Evolutionary conservation across 371 early-diverging fungal genomes (phyloP), one percentile per base, ranked within the genome.

Genomic region (Entomophthora muscae): DNA sequence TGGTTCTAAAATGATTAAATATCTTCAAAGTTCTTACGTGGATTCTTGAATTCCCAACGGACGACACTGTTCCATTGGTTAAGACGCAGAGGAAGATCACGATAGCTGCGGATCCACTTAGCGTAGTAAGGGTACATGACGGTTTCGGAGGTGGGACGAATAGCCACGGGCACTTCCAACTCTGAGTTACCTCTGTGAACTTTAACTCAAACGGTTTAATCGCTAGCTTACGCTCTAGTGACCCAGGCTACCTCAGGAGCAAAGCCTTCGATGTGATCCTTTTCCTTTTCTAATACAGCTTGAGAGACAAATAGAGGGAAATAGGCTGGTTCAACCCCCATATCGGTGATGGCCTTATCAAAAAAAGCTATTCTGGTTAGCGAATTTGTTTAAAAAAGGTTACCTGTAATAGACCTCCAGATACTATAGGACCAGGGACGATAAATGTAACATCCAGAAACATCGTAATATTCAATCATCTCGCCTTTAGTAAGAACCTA

Each of bases 21-120:
- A n/a, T 26, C 13, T 5, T 30, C 17, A 58, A 12, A 58, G 32
- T 3, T 21, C 83, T 75, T 79, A 83, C 83, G 93, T 61, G 99
- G 98, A 73, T 98, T 89, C 80, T 98, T 99, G 77, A 99, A 97
- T 79, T 99, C 99, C 99, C 99, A 99, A 67, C 99, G 87, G 52
- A 99, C 95, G 64, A 99, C 98, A 72, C 93, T 97, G 81, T 98
- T 98, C 99, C 99, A 99, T 79, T 99, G 99, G 81, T 99, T 99
- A 63, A 99, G 72, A 68, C 95, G 85, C 63, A 99, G 77, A 33
- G 99, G 99, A 57, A 99, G 83, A 77, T 99, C 99, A 71, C 99
- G 91, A 76, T 99, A 93, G 68, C 91, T 91, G 62, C 90, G 89
- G 65, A 99, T 87, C 99, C 99, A 99, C 72, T 97, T 96, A 64